A percentile compares a stretch with the other conserved stretches of the same genome.
Conservation (phyloP, 2,329 filamentous ascomycete species). For the Penicillium sp. region DNA sequence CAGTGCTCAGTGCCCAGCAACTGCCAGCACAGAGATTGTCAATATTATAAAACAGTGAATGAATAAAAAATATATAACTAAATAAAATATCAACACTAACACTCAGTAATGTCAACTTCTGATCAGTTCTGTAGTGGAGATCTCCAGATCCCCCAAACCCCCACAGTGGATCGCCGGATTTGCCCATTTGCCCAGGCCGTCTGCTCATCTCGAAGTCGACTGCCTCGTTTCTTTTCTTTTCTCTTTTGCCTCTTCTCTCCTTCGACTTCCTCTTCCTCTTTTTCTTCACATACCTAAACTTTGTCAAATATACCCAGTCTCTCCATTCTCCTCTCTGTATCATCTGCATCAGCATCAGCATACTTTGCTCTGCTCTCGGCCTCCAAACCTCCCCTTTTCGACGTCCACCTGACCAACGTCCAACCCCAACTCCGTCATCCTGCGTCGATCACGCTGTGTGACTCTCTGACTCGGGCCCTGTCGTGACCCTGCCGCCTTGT, state of each 20-base stretch:
- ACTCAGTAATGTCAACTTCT: no score
- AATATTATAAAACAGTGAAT: no score
- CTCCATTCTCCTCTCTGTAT: no score
- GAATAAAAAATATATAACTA: no score
- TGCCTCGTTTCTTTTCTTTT: conserved; percentile 3
- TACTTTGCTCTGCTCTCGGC: no score
- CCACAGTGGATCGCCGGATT: conserved; percentile 1
- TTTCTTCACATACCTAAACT: neutral
- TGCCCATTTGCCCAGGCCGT: neutral
- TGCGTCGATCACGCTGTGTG: conserved; percentile 21
- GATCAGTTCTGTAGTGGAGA: no score
- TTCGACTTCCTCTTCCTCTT: neutral
- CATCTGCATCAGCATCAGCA: neutral
- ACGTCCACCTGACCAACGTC: neutral
- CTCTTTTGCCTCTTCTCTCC: conserved; percentile 5
- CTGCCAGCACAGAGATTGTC: no score
- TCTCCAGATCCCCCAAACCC: no score
- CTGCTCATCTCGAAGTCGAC: no score
- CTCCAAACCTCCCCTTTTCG: conserved; percentile 6
- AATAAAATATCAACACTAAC: no score
- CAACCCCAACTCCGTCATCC: conserved; percentile 13
- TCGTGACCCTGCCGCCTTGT: conserved; percentile 14
- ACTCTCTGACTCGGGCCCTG: conserved; percentile 8
- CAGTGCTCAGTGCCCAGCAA: no score
- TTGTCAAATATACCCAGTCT: neutral